Percentiles rank a stretch among this genome's conserved stretches.
These are phyloP conservation scores for Gentiana macrophylla DNA, from an alignment of 257 asterid genomes.

Conservation along the genomic window DNA sequence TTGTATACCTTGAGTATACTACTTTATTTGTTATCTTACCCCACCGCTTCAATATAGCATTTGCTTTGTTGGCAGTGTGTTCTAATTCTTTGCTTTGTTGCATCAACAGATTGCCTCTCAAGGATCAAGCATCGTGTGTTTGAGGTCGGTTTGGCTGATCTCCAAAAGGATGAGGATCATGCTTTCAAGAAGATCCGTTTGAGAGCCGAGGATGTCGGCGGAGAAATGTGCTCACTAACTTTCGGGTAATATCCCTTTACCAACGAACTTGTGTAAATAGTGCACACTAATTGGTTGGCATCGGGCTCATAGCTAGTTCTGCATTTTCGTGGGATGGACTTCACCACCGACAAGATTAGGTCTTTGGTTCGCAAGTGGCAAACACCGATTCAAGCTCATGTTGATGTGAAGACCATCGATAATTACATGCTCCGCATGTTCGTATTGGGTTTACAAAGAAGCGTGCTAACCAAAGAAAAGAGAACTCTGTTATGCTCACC, in stretches of 20 bases:
- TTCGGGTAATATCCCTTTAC: too few relatives aligned
- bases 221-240: conserved; percentile 69
- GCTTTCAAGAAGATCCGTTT: conserved; percentile 78
- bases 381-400: conserved; percentile 70
- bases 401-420: conserved; percentile 82
- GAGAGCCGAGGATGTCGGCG: conserved; percentile 83
- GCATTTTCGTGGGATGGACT: conserved; percentile 57
- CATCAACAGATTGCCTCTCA: conserved; percentile 69
- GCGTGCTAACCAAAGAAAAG: conserved; percentile 72
- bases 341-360: conserved; percentile 70
- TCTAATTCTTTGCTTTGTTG: neutral
- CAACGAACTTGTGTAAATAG: too few relatives aligned
- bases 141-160: conserved; percentile 81
- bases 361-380: conserved; percentile 74
- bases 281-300: too few relatives aligned
- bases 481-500: conserved; percentile 77
- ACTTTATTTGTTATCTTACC: too few relatives aligned
- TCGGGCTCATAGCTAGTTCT: neutral
- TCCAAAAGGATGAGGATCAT: conserved; percentile 74
- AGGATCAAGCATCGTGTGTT: conserved; percentile 84
- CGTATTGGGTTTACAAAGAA: conserved; percentile 78
- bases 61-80: too few relatives aligned
- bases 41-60: too few relatives aligned
- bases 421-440: conserved; percentile 54
- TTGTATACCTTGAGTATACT: too few relatives aligned